Base-by-base conservation (phyloP, 352 stramenopile species). In the Stramenopiles sp. region DNA sequence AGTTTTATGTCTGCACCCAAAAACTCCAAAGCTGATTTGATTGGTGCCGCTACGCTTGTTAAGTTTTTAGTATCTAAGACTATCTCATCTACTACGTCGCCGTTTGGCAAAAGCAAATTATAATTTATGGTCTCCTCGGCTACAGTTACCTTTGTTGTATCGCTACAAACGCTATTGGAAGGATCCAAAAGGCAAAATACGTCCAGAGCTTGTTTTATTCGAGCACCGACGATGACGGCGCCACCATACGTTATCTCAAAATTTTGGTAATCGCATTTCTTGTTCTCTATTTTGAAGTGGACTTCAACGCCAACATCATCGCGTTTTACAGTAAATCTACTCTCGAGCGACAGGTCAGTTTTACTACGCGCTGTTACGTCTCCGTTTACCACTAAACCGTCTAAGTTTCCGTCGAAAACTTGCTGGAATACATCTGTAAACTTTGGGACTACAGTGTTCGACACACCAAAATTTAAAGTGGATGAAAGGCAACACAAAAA, bases 201-300 rank as follows among this genome's bases (percentile, higher is more conserved):
- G 71, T 78, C 31, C 8, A 78, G 8, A 14, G 71, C 4, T 31
- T 78, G 4, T 33, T 33, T 31, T 8, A 78, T 4, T 4, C 8
- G 4, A 4, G 4, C 30, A 33, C 30, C 30, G 4, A 31, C 8
- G 4, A 78, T 14, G 14, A 78, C 14, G 71, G 30, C 4, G 4
- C 4, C 71, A 33, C 30, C 31, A 33, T 33, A 78, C 30, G 71
- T 78, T 14, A 33, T 14, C 14, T 78, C 14, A 33, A 78, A 4
- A 33, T 78, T 78, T 33, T 78, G 71, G 22, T 33, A 78, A 14
- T 78, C 71, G 14, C 71, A 78, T 33, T 78, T 78, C 30, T 14
- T 14, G 22, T 78, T 14, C 22, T 31, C 31, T 78, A 78, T 78
- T 33, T 33, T 78, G 14, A 78, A 33, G 8, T 4, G 4, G 30